These are phyloP conservation scores for Sugiyamaella japonica DNA, from an alignment of 1,139 yeast genomes.

Conservation along the genomic window DNA sequence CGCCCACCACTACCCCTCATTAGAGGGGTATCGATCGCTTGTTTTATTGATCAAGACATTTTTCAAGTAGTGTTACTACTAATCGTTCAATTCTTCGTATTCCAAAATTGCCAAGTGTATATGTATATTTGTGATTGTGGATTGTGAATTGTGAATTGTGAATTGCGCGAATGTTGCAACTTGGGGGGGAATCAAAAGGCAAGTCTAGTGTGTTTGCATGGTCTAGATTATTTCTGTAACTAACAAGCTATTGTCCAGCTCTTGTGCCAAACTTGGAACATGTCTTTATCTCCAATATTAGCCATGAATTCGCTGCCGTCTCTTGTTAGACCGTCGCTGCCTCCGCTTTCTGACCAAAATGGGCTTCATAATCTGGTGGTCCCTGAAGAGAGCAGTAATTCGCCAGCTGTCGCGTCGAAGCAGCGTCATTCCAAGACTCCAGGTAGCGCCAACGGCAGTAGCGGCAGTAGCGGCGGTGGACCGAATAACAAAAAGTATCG, in stretches of 20 bases:
- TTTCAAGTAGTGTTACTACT: background rate
- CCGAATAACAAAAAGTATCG: conserved; percentile 51
- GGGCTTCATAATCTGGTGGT: conserved; percentile 1
- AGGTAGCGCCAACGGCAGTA: no score
- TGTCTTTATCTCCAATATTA: background rate
- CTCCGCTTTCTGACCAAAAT: background rate
- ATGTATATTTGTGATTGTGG: background rate
- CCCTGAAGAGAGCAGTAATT: no score
- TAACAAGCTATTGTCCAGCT: background rate
- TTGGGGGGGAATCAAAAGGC: background rate
- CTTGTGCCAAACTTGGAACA: background rate
- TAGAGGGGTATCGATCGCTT: conserved; percentile 6
- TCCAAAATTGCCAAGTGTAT: background rate
- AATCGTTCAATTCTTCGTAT: background rate
- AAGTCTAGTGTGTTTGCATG: background rate
- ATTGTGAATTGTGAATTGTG: background rate
- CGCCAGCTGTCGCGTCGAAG: background rate
- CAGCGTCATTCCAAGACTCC: background rate
- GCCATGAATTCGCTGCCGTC: background rate
- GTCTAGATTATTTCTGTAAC: background rate
- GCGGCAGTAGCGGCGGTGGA: background rate
- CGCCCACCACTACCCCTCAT: conserved; percentile 7
- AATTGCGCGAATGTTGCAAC: background rate
- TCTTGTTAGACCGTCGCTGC: background rate
- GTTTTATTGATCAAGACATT: background rate